These are phyloP conservation scores for Leishmania braziliensis DNA, from an alignment of 208 protist species.

Conservation along the genomic window DNA sequence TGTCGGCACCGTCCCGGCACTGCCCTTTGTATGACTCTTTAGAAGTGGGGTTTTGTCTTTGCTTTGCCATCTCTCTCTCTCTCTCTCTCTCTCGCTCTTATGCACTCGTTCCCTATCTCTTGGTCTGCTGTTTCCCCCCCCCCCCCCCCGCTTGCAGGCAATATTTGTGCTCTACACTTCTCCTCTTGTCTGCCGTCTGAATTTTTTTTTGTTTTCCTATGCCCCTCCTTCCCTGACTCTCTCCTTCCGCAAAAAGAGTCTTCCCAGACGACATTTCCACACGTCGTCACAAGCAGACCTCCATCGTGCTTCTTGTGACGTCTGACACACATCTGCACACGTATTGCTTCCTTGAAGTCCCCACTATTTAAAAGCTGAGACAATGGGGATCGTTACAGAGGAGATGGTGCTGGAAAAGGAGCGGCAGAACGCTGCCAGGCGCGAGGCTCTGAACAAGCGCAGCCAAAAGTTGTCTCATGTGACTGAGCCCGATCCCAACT, in stretches of 20 bases:
- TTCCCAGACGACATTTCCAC: neutral
- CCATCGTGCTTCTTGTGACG: neutral
- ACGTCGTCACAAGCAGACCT: neutral
- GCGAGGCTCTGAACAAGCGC: slow-evolving; percentile 42
- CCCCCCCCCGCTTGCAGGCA: neutral
- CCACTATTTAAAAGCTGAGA: neutral
- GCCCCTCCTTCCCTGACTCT: neutral
- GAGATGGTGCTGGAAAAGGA: slow-evolving; percentile 83
- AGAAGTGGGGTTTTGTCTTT: neutral
- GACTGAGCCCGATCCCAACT: slow-evolving; percentile 71
- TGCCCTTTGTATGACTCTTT: neutral
- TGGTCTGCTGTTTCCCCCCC: neutral
- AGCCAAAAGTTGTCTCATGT: slow-evolving; percentile 28
- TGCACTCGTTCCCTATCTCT: slow-evolving; percentile 15
- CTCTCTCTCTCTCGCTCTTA: neutral
- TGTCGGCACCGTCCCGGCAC: neutral
- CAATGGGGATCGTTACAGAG: slow-evolving; percentile 46
- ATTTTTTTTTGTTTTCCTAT: neutral
- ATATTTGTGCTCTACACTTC: neutral
- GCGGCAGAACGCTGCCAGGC: slow-evolving; percentile 55
- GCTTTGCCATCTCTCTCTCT: neutral
- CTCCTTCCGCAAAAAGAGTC: neutral
- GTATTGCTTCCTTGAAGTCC: neutral
- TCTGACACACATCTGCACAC: neutral
- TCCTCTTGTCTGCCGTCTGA: neutral